Evolutionary conservation across 495 filamentous ascomycete genomes (phyloP), one percentile per base, ranked within the genome.

Genomic region (Rhizodiscina lignyota): DNA sequence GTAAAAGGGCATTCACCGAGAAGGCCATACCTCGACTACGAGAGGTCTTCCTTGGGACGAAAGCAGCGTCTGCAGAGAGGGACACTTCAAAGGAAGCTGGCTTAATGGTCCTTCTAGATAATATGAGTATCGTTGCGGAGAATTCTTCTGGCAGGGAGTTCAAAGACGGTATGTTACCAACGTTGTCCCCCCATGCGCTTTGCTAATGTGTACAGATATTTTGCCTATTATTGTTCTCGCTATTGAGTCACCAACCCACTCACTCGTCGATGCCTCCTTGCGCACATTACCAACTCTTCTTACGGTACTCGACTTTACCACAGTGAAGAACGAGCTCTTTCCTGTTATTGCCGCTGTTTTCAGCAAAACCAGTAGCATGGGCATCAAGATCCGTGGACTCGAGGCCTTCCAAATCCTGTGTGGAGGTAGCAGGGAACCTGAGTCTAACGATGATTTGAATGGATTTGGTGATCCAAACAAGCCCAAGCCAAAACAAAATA

Each of bases 301-400:
- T 19, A 75, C 81, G 0, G 72, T 83, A 13, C 69, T 96, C 8
- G 89, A 97, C 49, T 96, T 94, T 44, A 86, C 77, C 34, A 96
- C 89, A 2, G 79, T 94, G 41, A 96, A 94, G 51, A 83, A 86
- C 46, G 86, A 96, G 21, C 64, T 97, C 0, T 97, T 97, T 49
- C 89, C 89, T 0, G 71, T 86, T 11, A 75, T 97, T 43, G 80
- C 89, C 4, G 59, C 64, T 6, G 85, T 93, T 1, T 97, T 97
- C 50, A 83, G 77, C 44, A 84, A 79, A 46, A 97, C 89, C 4
- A 87, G 70, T 51, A 92, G 83, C 47, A 70, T 97, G 30, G 79
- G 75, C 2, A 94, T 96, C 59, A 97, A 97, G 54, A 77, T 96
- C 19, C 65, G 83, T 22, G 84, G 84, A 13, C 56, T 96, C 17